Conservation (phyloP, 495 filamentous ascomycete genomes). For the Penicillium mononematosum region DNA sequence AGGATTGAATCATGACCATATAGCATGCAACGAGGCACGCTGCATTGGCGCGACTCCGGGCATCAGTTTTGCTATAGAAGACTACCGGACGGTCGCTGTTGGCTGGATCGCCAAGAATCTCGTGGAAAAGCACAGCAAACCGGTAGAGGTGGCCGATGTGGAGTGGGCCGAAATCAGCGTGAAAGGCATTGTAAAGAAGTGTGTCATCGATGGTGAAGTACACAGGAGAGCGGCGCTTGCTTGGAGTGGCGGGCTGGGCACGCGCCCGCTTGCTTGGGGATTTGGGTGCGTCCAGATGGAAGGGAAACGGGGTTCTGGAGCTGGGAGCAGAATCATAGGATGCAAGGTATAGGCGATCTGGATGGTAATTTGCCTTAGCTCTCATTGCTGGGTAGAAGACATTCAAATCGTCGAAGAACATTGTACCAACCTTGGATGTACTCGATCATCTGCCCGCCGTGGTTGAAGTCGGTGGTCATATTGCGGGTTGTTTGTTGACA, state of each 20-base stretch:
- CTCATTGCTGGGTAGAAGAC: background rate
- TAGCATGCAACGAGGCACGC: slow-evolving; percentile 95
- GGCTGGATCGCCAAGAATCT: slow-evolving; percentile 82
- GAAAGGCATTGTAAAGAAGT: slow-evolving; percentile 95
- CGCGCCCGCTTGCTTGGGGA: slow-evolving; percentile 76
- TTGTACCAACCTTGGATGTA: slow-evolving; percentile 67
- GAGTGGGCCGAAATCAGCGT: slow-evolving; percentile 95
- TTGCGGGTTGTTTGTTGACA: slow-evolving; percentile 15
- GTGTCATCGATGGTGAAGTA: slow-evolving; percentile 96
- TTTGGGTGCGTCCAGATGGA: slow-evolving; percentile 57
- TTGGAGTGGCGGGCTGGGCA: slow-evolving; percentile 55
- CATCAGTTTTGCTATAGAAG: slow-evolving; percentile 90
- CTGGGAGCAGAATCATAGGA: slow-evolving; percentile 83
- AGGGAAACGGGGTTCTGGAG: slow-evolving; percentile 82
- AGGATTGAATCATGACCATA: slow-evolving; percentile 97
- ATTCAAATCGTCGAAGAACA: slow-evolving; percentile 5
- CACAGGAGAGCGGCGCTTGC: slow-evolving; percentile 63
- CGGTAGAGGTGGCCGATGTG: slow-evolving; percentile 97
- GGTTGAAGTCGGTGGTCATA: slow-evolving; percentile 45
- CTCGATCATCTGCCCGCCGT: slow-evolving; percentile 72
- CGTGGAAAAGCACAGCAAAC: slow-evolving; percentile 92
- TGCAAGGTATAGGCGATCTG: slow-evolving; percentile 93
- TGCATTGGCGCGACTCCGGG: slow-evolving; percentile 93
- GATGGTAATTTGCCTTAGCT: slow-evolving; percentile 17
- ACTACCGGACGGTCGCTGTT: slow-evolving; percentile 84